Evolutionary conservation across 2,329 filamentous ascomycete genomes (phyloP).

Genomic region (Ascochyta fabae): DNA sequence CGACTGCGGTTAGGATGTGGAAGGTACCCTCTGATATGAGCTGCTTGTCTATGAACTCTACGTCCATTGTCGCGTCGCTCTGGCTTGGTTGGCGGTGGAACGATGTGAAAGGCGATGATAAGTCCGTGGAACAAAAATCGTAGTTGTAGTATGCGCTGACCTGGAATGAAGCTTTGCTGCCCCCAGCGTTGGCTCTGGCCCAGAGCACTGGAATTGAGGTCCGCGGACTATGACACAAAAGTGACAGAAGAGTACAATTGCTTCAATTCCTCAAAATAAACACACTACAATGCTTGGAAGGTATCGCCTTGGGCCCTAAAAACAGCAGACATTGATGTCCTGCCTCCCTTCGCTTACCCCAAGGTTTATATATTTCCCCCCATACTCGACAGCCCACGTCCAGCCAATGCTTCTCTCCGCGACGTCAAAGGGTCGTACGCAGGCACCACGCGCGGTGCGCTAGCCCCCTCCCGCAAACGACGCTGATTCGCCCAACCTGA

Average conservation of each 20-base stretch:
- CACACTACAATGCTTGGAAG: not conserved
- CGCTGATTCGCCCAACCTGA: not conserved
- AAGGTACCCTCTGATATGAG: slow-evolving; percentile 16
- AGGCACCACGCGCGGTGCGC: slow-evolving; percentile 15
- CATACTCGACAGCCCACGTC: not conserved
- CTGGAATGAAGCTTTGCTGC: not conserved
- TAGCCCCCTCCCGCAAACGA: not conserved
- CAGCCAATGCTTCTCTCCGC: slow-evolving; percentile 10
- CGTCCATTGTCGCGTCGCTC: slow-evolving; percentile 1
- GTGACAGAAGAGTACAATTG: slow-evolving; percentile 1
- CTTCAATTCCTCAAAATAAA: not conserved
- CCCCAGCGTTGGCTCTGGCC: not conserved
- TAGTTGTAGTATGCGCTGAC: not conserved
- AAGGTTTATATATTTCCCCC: slow-evolving; percentile 10
- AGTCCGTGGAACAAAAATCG: not conserved
- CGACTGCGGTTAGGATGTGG: slow-evolving; percentile 24
- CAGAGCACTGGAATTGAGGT: slow-evolving; percentile 6
- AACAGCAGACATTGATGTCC: not conserved
- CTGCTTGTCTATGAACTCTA: not conserved
- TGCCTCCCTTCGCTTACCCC: not conserved
- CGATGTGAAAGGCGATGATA: not conserved
- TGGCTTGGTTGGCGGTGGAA: not conserved
- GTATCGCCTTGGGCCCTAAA: no score
- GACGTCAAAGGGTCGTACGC: slow-evolving; percentile 16
- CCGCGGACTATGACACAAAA: slow-evolving; percentile 12